A percentile compares a stretch with the other conserved stretches of the same genome.
These are phyloP conservation scores for Fusarium sp. DNA, from an alignment of 2,329 filamentous ascomycete genomes.

Conservation along the genomic window DNA sequence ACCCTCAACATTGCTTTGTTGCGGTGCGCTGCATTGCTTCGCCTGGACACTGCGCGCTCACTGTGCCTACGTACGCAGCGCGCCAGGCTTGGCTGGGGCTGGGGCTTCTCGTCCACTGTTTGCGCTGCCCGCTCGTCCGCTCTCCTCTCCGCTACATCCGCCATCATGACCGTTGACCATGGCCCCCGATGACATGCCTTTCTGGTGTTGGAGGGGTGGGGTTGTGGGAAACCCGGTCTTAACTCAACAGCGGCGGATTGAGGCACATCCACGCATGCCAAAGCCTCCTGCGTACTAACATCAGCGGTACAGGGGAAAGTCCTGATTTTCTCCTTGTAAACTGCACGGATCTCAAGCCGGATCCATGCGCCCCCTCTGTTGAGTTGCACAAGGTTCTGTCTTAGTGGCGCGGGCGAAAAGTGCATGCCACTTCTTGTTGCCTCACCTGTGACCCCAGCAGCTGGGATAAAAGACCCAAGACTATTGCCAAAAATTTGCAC, in stretches of 20 bases:
- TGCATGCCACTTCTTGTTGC: conserved; percentile 27
- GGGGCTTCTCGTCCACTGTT: neutral
- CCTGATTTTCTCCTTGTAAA: conserved; percentile 15
- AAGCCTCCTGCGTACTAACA: conserved; percentile 35
- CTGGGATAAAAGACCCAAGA: conserved; percentile 31
- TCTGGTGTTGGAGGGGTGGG: conserved; percentile 36
- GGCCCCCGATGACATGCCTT: conserved; percentile 27
- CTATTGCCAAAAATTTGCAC: conserved; percentile 39
- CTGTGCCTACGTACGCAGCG: conserved; percentile 15
- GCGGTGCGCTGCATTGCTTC: conserved; percentile 28
- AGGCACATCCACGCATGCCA: conserved; percentile 31
- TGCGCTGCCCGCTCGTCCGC: conserved; percentile 5
- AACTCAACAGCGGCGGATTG: conserved; percentile 20
- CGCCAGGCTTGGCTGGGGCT: conserved; percentile 22
- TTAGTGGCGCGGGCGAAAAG: conserved; percentile 21
- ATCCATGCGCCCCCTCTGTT: conserved; percentile 20
- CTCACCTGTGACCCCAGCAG: conserved; percentile 18
- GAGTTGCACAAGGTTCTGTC: conserved; percentile 34
- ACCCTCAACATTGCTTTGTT: conserved; percentile 20
- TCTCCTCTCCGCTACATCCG: conserved; percentile 32
- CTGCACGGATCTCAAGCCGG: conserved; percentile 7
- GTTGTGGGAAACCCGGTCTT: conserved; percentile 21
- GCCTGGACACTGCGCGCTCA: conserved; percentile 6
- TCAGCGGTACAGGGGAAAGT: conserved; percentile 21
- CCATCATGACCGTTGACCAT: conserved; percentile 18